Conservation (phyloP, 78 protist genomes). For the Creolimax fragrantissima region DNA sequence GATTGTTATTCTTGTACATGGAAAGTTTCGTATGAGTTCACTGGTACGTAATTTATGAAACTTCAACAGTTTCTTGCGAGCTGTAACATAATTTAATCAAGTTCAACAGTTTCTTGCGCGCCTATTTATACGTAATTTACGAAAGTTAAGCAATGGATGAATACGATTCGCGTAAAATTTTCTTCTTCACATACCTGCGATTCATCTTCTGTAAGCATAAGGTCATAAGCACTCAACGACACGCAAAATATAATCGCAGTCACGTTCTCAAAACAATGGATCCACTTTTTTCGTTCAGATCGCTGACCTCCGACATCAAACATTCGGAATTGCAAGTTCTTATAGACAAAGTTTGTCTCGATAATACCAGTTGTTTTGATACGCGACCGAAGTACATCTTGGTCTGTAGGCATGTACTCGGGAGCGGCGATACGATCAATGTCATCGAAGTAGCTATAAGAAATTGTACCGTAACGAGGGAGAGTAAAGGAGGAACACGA, state of each 20-base stretch:
- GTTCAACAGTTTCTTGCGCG: too few relatives aligned
- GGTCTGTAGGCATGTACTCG: slow-evolving; percentile 72
- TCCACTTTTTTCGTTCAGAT: slow-evolving; percentile 87
- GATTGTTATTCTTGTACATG: neutral
- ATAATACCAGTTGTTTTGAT: slow-evolving; percentile 86
- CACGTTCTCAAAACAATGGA: slow-evolving; percentile 89
- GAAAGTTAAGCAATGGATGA: too few relatives aligned
- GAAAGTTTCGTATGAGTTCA: neutral
- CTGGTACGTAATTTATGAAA: neutral
- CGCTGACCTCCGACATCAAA: slow-evolving; percentile 93
- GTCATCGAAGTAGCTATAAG: slow-evolving; percentile 53
- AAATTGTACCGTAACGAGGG: neutral
- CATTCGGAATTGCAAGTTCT: slow-evolving; percentile 55
- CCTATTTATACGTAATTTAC: too few relatives aligned
- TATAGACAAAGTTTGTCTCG: slow-evolving; percentile 61
- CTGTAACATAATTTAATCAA: too few relatives aligned
- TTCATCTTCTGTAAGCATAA: slow-evolving; percentile 66
- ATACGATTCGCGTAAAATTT: too few relatives aligned
- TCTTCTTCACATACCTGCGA: slow-evolving; percentile 16
- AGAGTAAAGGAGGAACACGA: neutral
- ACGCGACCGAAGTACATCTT: slow-evolving; percentile 82
- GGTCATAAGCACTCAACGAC: slow-evolving; percentile 78
- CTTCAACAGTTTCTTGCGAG: too few relatives aligned
- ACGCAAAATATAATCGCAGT: slow-evolving; percentile 84
- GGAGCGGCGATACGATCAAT: slow-evolving; percentile 48